Evolutionary conservation across 2,329 filamentous ascomycete species (phyloP).

Genomic region (Cladosporium sp.): DNA sequence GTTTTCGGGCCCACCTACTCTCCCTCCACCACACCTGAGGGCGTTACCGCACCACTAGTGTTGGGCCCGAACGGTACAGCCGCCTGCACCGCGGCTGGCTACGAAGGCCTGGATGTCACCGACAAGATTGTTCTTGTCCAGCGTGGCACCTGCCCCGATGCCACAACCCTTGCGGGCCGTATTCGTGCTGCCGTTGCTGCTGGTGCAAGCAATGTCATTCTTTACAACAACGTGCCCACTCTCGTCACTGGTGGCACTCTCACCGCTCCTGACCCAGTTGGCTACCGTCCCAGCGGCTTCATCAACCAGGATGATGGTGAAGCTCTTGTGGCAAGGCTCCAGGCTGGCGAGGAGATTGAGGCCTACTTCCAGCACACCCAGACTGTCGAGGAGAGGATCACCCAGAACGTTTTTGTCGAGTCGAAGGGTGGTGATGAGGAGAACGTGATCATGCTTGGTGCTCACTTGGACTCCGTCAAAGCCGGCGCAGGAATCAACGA

Average conservation of each 20-base stretch:
- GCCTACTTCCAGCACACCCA: constrained; percentile 46
- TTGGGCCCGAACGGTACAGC: constrained; percentile 57
- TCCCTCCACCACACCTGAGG: constrained; percentile 60
- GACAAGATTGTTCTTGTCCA: constrained; percentile 70
- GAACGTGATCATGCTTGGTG: constrained; percentile 41
- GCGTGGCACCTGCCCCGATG: constrained; percentile 67
- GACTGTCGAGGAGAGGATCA: constrained; percentile 48
- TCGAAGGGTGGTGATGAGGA: constrained; percentile 40
- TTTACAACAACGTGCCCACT: constrained; percentile 72
- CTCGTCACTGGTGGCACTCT: constrained; percentile 44
- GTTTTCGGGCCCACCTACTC: constrained; percentile 65
- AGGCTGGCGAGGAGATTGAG: constrained; percentile 43
- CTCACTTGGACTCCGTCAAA: constrained; percentile 42
- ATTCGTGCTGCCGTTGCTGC: constrained; percentile 72
- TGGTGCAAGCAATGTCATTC: constrained; percentile 68
- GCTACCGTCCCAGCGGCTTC: constrained; percentile 68
- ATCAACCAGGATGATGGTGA: constrained; percentile 61
- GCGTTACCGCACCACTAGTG: constrained; percentile 58
- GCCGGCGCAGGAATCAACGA: constrained; percentile 46
- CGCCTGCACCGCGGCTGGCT: constrained; percentile 67
- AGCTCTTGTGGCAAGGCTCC: constrained; percentile 55
- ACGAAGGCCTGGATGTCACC: constrained; percentile 54
- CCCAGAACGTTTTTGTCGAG: constrained; percentile 44
- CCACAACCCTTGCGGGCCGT: constrained; percentile 67
- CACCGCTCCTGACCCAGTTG: constrained; percentile 41